phyloP scores from a whole-genome alignment of 176 grass and related monocot species.

The Triticum monococcum region DNA sequence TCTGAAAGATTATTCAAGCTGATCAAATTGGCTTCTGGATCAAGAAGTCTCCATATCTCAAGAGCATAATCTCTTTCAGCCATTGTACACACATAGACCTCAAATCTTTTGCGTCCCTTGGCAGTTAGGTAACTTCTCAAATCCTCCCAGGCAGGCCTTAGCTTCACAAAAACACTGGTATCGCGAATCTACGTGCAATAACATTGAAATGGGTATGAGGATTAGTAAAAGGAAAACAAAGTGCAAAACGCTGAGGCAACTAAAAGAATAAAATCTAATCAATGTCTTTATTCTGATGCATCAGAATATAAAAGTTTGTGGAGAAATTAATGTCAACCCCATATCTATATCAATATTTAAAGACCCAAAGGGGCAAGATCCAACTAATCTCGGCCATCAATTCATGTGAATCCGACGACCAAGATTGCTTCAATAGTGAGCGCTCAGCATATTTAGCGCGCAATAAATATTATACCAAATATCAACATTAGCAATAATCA shows the following conservation, averaged over 20 bases:
- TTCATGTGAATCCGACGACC: too few species aligned
- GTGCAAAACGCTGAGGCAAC: neutral
- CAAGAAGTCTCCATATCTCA: constrained; percentile 99
- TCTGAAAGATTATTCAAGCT: constrained; percentile 62
- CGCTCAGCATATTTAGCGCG: too few species aligned
- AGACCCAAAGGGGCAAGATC: too few species aligned
- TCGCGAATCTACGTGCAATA: constrained; percentile 64
- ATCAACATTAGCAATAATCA: too few species aligned
- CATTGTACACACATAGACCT: constrained; percentile 99
- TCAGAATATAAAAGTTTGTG: neutral
- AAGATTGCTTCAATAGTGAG: too few species aligned
- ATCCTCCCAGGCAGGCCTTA: constrained; percentile 98
- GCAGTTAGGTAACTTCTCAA: constrained; percentile 95
- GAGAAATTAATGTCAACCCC: neutral
- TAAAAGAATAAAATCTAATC: constrained; percentile 4
- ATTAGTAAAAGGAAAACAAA: constrained; percentile 30
- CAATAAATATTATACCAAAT: too few species aligned
- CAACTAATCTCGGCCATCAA: too few species aligned
- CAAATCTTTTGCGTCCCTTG: constrained; percentile 92
- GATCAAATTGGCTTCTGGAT: constrained; percentile 82
- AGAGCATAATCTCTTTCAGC: constrained; percentile 95
- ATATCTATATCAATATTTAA: neutral
- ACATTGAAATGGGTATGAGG: neutral
- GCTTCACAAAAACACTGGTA: constrained; percentile 98
- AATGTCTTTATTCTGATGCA: neutral